Base-by-base conservation (phyloP, 768 basidiomycete genomes). In the Daedaleopsis nitida region DNA sequence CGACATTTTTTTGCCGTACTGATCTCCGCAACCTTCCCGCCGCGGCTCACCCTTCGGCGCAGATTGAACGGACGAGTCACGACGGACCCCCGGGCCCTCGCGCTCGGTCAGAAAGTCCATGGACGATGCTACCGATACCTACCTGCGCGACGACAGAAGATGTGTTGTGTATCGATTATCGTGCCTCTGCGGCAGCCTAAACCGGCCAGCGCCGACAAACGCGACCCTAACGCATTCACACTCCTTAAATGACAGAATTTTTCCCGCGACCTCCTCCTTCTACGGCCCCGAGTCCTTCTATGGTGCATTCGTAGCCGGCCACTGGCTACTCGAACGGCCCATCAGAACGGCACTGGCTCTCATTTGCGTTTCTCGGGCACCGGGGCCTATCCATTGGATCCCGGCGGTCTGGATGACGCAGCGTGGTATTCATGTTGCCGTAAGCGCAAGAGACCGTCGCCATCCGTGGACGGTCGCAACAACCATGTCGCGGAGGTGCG, bases 211-310 rank as follows among this genome's bases (percentile, higher is more conserved):
- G 47, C 47, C 47, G 47, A 49, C 19, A 42, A 42, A 17, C 9
- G 17, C 38, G 49, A 51, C 27, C 39, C 50, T 21, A 37, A n/a
- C 35, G 35, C 55, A 37, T 55, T 8, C 34, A 13, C 17, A 14
- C 12, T 56, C 54, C 50, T 37, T 50, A 34, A 38, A 37, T 35
- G 48, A 56, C 50, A 62, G 44, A 35, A 47, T 39, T 44, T 52
- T 42, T 34, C 54, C 55, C 55, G 51, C 51, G 60, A 56, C 48
- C 44, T 19, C 55, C 44, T 51, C 32, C 47, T 34, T 38, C 19
- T n/a, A 39, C 49, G 53, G 54, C 19, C 38, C 54, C 59, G 59
- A 60, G 43, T 12, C 39, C 23, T 24, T 49, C 47, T 14, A 49
- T n/a, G 47, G 47, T 16, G 1, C 1, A 11, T 24, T 13, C 34